Percentiles rank a stretch among this genome's conserved stretches.
Evolutionary conservation across 202 grass and related monocot genomes (phyloP).

Genomic region (Saccharum hybrid): DNA sequence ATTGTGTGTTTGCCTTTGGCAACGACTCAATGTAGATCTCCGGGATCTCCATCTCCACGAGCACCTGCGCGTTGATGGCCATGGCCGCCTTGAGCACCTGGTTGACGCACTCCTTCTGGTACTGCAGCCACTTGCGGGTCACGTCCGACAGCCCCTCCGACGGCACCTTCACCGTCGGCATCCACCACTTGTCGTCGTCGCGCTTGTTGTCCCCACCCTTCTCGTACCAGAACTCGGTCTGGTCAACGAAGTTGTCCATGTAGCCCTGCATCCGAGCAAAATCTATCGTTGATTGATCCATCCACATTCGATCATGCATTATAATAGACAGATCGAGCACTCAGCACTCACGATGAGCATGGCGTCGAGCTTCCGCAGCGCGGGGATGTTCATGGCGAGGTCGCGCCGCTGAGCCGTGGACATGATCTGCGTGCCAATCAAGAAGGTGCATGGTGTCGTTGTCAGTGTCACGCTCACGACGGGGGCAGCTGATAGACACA

Average conservation of each 20-base stretch:
- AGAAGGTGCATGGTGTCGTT: not conserved
- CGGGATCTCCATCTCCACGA: slow-evolving; percentile 89
- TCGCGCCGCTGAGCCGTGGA: slow-evolving; percentile 83
- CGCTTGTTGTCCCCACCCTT: slow-evolving; percentile 67
- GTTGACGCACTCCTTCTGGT: slow-evolving; percentile 88
- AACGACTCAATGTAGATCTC: slow-evolving; percentile 85
- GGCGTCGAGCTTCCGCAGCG: slow-evolving; percentile 79
- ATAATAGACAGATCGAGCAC: not conserved
- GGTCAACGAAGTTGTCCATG: slow-evolving; percentile 87
- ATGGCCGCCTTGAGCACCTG: slow-evolving; percentile 95
- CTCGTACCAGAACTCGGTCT: slow-evolving; percentile 89
- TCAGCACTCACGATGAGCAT: slow-evolving; percentile 72
- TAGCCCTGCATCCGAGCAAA: slow-evolving; percentile 39
- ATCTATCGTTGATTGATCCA: too few species aligned
- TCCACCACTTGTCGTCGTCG: slow-evolving; percentile 96
- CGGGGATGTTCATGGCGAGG: slow-evolving; percentile 87
- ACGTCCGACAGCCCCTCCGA: slow-evolving; percentile 70
- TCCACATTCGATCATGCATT: not conserved
- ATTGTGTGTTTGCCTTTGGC: slow-evolving; percentile 43
- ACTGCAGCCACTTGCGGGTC: slow-evolving; percentile 84
- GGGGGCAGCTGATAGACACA: not conserved
- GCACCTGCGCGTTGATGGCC: slow-evolving; percentile 95
- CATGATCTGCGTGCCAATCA: slow-evolving; percentile 61
- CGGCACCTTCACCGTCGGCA: slow-evolving; percentile 89
- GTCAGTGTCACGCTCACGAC: not conserved